Conservation (phyloP, 129 eudicot genomes). For the Ambrosia trifida region DNA sequence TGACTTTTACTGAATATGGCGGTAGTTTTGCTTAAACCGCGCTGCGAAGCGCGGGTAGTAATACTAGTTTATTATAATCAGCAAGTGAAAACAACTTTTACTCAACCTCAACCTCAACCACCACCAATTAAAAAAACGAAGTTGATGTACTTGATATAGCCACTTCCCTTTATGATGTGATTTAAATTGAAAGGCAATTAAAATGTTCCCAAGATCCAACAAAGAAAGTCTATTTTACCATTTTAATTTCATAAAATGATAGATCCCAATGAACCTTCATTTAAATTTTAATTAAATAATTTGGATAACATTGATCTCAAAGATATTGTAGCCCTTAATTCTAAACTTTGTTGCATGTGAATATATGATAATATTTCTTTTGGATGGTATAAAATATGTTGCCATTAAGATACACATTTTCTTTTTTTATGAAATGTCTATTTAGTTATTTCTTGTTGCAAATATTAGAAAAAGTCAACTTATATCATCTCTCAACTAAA, state of each 20-base stretch:
- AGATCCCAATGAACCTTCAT: background rate
- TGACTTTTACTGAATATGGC: too few relatives aligned
- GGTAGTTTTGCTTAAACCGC: too few relatives aligned
- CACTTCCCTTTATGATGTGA: constrained; percentile 3
- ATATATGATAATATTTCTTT: background rate
- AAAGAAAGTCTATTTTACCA: constrained; percentile 3
- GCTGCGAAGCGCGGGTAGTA: too few relatives aligned
- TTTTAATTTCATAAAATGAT: background rate
- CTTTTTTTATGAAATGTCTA: background rate
- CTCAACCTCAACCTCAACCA: background rate
- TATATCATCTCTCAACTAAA: too few relatives aligned
- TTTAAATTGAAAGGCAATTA: background rate
- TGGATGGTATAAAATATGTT: background rate
- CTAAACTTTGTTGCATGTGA: background rate
- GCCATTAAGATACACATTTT: background rate
- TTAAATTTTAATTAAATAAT: background rate
- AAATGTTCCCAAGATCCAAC: constrained; percentile 10
- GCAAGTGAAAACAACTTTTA: background rate
- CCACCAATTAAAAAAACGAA: background rate
- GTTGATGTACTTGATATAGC: background rate
- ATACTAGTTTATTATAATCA: background rate
- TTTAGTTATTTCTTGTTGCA: background rate
- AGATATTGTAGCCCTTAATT: background rate
- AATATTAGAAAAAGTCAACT: too few relatives aligned
- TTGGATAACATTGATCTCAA: constrained; percentile 9